Conservation (phyloP, 2,329 filamentous ascomycete genomes). For the Colletotrichum limetticola region DNA sequence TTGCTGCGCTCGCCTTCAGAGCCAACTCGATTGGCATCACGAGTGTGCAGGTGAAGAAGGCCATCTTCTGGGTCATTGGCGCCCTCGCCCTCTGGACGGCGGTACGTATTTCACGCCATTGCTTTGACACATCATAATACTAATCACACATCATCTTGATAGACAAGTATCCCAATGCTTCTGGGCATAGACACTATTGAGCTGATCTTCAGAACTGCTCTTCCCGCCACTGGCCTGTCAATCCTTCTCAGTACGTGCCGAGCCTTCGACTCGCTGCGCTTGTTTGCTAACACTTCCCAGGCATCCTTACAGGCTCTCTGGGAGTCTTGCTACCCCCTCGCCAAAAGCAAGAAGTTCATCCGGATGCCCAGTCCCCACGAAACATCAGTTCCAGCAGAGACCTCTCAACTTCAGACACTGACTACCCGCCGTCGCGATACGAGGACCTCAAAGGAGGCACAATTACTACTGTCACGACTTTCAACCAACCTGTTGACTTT, state of each 20-base stretch:
- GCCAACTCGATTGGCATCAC: conserved; percentile 51
- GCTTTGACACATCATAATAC: conserved; percentile 14
- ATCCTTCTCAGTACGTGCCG: conserved; percentile 58
- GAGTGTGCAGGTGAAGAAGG: conserved; percentile 50
- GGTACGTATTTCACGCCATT: conserved; percentile 50
- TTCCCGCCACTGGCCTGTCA: conserved; percentile 62
- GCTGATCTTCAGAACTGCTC: conserved; percentile 57
- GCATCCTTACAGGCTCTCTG: conserved; percentile 50
- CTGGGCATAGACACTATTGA: conserved; percentile 56
- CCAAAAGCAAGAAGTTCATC: conserved; percentile 42
- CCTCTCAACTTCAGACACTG: conserved; percentile 54
- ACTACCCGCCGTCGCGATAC: conserved; percentile 57
- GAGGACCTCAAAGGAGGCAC: conserved; percentile 60
- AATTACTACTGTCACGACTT: conserved; percentile 49
- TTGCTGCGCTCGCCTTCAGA: conserved; percentile 53
- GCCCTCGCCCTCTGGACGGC: conserved; percentile 65
- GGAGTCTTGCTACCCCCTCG: conserved; percentile 46
- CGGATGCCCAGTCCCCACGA: conserved; percentile 50
- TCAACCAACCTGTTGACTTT: conserved; percentile 45
- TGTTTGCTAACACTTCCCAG: conserved; percentile 35
- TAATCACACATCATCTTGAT: conserved; percentile 14
- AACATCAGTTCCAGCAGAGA: conserved; percentile 48
- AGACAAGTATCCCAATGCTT: conserved; percentile 64
- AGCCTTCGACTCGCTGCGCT: not conserved
- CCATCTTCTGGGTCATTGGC: conserved; percentile 52